Percentiles rank a stretch among this genome's conserved stretches.
phyloP scores from a whole-genome alignment of 148 eudicot species.

The Rhododendron simsii region DNA sequence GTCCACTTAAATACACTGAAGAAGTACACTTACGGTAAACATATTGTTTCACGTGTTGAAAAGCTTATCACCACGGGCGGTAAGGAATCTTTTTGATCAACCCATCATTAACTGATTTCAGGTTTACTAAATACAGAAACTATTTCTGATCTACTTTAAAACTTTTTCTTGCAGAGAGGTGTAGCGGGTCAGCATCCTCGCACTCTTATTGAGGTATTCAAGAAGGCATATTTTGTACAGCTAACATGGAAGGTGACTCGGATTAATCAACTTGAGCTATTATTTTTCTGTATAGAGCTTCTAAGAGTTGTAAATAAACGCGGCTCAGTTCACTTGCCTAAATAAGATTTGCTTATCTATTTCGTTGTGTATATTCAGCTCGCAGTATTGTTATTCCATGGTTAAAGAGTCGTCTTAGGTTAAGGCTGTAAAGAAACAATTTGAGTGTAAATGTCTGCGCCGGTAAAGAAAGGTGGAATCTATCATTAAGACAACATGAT shows the following conservation, averaged over 20 bases:
- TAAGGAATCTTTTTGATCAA: slow-evolving; percentile 9
- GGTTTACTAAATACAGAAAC: not conserved
- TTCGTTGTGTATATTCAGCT: not conserved
- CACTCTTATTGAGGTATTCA: slow-evolving; percentile 13
- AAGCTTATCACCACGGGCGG: slow-evolving; percentile 57
- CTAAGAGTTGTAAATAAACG: slow-evolving; percentile 9
- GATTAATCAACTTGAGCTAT: not conserved
- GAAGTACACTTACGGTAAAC: slow-evolving; percentile 61
- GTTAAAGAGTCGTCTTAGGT: not conserved
- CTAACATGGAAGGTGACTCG: not conserved
- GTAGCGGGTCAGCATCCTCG: slow-evolving; percentile 17
- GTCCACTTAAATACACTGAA: slow-evolving; percentile 48
- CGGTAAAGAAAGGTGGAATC: not conserved
- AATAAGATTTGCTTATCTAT: slow-evolving; percentile 11
- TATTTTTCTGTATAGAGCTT: slow-evolving; percentile 2
- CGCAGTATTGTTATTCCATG: not conserved
- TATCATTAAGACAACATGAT: not conserved
- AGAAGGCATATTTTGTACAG: slow-evolving; percentile 3
- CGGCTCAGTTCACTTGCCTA: not conserved
- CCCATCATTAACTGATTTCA: not conserved
- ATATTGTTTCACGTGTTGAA: slow-evolving; percentile 61
- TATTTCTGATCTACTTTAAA: not conserved
- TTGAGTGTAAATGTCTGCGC: not conserved
- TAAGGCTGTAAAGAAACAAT: not conserved
- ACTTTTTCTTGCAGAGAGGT: slow-evolving; percentile 28